Conservation (phyloP, 2,329 filamentous ascomycete species). For the Beauveria pseudobassiana region DNA sequence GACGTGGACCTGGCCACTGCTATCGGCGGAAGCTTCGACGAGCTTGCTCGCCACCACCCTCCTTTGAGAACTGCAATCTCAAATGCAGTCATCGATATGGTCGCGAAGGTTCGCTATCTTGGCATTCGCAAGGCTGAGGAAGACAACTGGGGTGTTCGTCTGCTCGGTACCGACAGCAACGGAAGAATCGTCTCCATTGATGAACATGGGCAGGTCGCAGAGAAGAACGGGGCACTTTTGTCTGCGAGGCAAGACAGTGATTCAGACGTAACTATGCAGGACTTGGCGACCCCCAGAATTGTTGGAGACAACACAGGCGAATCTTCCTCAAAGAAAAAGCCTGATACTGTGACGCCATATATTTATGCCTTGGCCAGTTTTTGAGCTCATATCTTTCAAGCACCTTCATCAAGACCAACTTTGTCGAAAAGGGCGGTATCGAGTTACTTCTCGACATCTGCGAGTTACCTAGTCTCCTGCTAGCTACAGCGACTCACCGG, state of each 20-base stretch:
- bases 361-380: constrained; percentile 67
- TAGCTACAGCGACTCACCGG: constrained; percentile 49
- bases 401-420: constrained; percentile 59
- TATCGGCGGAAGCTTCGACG: constrained; percentile 82
- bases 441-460: constrained; percentile 80
- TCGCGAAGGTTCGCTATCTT: constrained; percentile 69
- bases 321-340: constrained; percentile 15
- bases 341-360: constrained; percentile 53
- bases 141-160: constrained; percentile 68
- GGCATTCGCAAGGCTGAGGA: constrained; percentile 62
- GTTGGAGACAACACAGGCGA: constrained; percentile 6
- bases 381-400: constrained; percentile 69
- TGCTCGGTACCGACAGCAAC: constrained; percentile 55
- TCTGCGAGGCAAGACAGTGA: constrained; percentile 36
- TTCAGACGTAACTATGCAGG: constrained; percentile 60
- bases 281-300: constrained; percentile 28
- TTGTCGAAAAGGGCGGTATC: constrained; percentile 72
- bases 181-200: constrained; percentile 47
- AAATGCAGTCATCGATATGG: constrained; percentile 81
- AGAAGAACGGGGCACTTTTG: constrained; percentile 19
- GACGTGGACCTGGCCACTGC: constrained; percentile 63
- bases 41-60: constrained; percentile 90
- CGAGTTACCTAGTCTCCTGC: constrained; percentile 69
- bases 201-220: constrained; percentile 38
- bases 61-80: constrained; percentile 72